Base-by-base conservation (phyloP, 208 protist genomes). In the Leishmania turanica region DNA sequence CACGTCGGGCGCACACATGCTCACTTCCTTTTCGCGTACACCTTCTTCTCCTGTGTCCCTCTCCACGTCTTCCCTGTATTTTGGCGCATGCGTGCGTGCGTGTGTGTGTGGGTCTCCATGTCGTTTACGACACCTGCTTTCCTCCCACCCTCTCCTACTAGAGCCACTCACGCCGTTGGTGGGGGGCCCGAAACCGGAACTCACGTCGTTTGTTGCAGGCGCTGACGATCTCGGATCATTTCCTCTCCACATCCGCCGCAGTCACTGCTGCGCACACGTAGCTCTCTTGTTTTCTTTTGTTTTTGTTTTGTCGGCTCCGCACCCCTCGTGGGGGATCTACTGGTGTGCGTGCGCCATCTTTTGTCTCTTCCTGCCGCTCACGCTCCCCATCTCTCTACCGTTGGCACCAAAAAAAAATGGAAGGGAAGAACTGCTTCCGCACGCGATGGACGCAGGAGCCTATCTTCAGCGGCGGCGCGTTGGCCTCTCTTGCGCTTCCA, bases 361-460 rank as follows among this genome's bases (percentile, higher is more conserved):
- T n/a, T n/a, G 9, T 27, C 49, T 49, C 42, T 6, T 34, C 0
- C 19, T 34, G 13, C 40, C 21, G 21, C 37, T 37, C 9, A 4
- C 4, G 9, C 69, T 73, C 27, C 47, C n/a, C 71, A n/a, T 73
- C n/a, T 60, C 5, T 75, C 1, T 56, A 45, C 5, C 6, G 66
- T 11, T 37, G 8, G 37, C 49, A 42, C 15, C 24, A 51, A 75
- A 34, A 34, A n/a, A 34, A 74, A 21, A 97, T 98, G 92, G 92
- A 96, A 73, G 95, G 95, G 19, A 96, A 95, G 71, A 98, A 96
- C 78, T 96, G 92, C 79, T 98, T 98, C 80, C 89, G 93, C 53
- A 95, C 90, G 64, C 82, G 81, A 34, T 96, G 95, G 93, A 90
- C 90, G 49, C 93, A 98, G 81, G 74, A 86, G 49, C 95, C 95